Evolutionary conservation across 2,329 filamentous ascomycete species (phyloP), one percentile per base, ranked within the genome.

Genomic region (Hypoxylon sp.): DNA sequence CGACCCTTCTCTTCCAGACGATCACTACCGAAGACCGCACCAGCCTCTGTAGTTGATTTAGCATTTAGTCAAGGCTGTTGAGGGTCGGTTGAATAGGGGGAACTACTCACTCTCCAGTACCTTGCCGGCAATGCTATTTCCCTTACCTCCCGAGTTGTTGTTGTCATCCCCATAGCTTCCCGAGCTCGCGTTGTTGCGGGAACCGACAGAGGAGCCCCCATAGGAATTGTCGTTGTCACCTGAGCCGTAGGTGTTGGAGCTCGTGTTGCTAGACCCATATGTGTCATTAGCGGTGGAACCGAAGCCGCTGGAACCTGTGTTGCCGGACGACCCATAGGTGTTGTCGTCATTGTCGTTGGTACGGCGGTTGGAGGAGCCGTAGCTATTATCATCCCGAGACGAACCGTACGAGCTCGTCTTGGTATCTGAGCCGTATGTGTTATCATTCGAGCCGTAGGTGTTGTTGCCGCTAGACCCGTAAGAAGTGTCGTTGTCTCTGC

Each of bases 61-160:
- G 67, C 6, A 48, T 45, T 11, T 25, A 12, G 23, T 9, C 3
- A 34, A 43, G 21, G 21, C 39, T 12, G 21, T 2, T 39, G 2
- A 16, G 19, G 16, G 12, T n/a, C n/a, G n/a, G n/a, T n/a, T n/a
- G n/a, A n/a, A n/a, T n/a, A n/a, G n/a, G 46, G 41, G 37, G 48
- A 23, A 25, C 32, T 27, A 58, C 67, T 62, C 29, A 69, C 67
- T 88, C 78, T 90, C 85, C 75, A 89, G 78, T 23, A 89, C 61
- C 77, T 86, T 88, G 48, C 87, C 87, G 21, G 86, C 56, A 14
- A 81, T 82, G 53, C 83, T 85, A 73, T 85, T 82, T 12, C 72
- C 71, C 47, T 69, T 69, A 61, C 68, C 52, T 56, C 61, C 61
- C 29, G 50, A 62, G 43, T 52, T 52, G 14, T 65, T 16, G 29